Conservation (phyloP, 2,329 filamentous ascomycete species). For the Trematosphaeria pertusa region DNA sequence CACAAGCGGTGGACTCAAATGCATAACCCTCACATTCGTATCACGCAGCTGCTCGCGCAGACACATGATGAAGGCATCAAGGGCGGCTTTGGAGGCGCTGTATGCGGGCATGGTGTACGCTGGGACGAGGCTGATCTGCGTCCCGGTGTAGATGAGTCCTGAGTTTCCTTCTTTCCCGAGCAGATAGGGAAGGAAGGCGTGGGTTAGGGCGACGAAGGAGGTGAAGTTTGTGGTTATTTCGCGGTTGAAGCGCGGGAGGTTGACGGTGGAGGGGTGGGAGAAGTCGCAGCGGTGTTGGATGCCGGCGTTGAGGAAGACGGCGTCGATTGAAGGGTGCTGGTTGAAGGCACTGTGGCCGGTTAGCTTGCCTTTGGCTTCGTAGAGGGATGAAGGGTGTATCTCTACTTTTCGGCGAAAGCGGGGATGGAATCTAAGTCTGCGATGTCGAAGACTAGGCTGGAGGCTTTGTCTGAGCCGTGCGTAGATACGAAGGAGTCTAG, state of each 20-base stretch:
- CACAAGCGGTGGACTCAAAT: slow-evolving; percentile 56
- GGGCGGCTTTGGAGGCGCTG: slow-evolving; percentile 61
- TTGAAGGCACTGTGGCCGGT: slow-evolving; percentile 34
- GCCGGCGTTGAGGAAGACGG: slow-evolving; percentile 65
- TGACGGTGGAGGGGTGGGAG: slow-evolving; percentile 52
- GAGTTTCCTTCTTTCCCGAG: slow-evolving; percentile 31
- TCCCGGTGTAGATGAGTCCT: slow-evolving; percentile 44
- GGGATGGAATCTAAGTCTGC: slow-evolving; percentile 52
- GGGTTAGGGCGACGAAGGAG: slow-evolving; percentile 54
- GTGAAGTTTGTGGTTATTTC: slow-evolving; percentile 60
- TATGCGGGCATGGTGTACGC: slow-evolving; percentile 58
- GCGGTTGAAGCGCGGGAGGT: slow-evolving; percentile 48
- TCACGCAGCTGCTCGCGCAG: slow-evolving; percentile 53
- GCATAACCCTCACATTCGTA: slow-evolving; percentile 52
- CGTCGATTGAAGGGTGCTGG: slow-evolving; percentile 60
- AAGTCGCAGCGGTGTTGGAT: slow-evolving; percentile 60
- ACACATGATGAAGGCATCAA: slow-evolving; percentile 57
- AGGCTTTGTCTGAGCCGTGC: slow-evolving; percentile 53
- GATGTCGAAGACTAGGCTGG: slow-evolving; percentile 56
- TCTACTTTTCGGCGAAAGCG: slow-evolving; percentile 51
- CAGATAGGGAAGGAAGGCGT: slow-evolving; percentile 57
- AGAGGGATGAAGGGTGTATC: background rate
- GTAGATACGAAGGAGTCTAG: slow-evolving; percentile 57
- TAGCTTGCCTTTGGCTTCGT: slow-evolving; percentile 5
- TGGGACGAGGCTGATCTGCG: slow-evolving; percentile 58